Evolutionary conservation across 108 stramenopile species (phyloP).

Genomic region (Skeletonema tropicum): DNA sequence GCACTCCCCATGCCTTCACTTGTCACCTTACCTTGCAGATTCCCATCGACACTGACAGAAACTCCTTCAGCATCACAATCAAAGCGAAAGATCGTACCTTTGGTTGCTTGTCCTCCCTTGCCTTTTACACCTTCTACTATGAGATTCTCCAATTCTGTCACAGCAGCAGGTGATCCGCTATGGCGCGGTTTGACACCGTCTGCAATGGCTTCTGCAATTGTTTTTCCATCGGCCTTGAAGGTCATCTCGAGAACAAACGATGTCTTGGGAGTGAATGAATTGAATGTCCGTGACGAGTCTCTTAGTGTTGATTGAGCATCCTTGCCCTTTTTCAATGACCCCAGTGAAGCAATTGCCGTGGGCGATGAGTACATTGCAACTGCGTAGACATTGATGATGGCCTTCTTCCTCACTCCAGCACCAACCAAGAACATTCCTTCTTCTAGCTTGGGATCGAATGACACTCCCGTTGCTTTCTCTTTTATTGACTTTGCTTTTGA

Average conservation of each 20-base stretch:
- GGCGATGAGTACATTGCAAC: neutral
- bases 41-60: neutral
- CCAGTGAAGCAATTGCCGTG: neutral
- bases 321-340: neutral
- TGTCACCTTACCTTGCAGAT: neutral
- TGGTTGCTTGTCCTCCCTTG: constrained; percentile 2
- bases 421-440: constrained; percentile 2
- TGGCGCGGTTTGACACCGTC: neutral
- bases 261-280: constrained; percentile 7
- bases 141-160: neutral
- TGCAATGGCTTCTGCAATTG: constrained; percentile 3
- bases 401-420: constrained; percentile 8
- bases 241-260: constrained; percentile 13
- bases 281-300: constrained; percentile 7
- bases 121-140: neutral
- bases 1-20: constrained; percentile 2
- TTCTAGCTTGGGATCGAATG: neutral
- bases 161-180: neutral
- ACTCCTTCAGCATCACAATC: neutral
- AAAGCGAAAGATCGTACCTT: constrained; percentile 2
- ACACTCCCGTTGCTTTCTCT: constrained; percentile 6
- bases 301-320: neutral
- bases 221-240: constrained; percentile 5
- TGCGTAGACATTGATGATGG: constrained; percentile 7
- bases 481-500: neutral